Conservation (phyloP, 1,284 basidiomycete species). For the Boletus mariae region DNA sequence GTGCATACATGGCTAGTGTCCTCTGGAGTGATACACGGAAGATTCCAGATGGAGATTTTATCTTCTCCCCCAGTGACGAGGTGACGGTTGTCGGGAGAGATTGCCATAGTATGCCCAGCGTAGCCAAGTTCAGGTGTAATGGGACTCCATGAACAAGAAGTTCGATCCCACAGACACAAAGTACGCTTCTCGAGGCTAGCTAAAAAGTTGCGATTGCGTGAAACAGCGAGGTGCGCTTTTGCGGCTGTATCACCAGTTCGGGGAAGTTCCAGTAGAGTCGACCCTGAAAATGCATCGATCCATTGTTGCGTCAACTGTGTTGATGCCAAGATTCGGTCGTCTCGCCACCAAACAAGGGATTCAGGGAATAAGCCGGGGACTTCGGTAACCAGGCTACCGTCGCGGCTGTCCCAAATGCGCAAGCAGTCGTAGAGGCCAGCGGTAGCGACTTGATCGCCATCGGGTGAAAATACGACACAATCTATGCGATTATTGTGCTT, state of each 20-base stretch:
- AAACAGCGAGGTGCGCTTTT: conserved; percentile 11
- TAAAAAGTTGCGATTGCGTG: conserved; percentile 7
- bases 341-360: conserved; percentile 19
- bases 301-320: conserved; percentile 11
- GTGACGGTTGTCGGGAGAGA: conserved; percentile 7
- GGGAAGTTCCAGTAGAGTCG: conserved; percentile 13
- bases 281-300: conserved; percentile 10
- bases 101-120: conserved; percentile 6
- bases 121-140: conserved; percentile 2
- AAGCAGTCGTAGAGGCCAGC: conserved; percentile 13
- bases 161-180: conserved; percentile 13
- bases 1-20: conserved; percentile 1
- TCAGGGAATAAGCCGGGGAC: conserved; percentile 12
- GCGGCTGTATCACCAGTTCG: background rate
- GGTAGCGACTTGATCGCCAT: conserved; percentile 21
- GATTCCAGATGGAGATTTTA: conserved; percentile 15
- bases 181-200: conserved; percentile 4
- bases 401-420: conserved; percentile 15
- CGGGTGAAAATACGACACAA: conserved; percentile 18
- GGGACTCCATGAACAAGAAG: conserved; percentile 3
- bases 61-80: conserved; percentile 14
- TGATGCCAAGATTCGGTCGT: conserved; percentile 17
- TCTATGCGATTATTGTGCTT: conserved; percentile 13
- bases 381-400: conserved; percentile 10
- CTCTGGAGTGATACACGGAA: background rate